Base-by-base conservation (phyloP, 192 early-diverging fungal species). In the Backusella morwellensis region DNA sequence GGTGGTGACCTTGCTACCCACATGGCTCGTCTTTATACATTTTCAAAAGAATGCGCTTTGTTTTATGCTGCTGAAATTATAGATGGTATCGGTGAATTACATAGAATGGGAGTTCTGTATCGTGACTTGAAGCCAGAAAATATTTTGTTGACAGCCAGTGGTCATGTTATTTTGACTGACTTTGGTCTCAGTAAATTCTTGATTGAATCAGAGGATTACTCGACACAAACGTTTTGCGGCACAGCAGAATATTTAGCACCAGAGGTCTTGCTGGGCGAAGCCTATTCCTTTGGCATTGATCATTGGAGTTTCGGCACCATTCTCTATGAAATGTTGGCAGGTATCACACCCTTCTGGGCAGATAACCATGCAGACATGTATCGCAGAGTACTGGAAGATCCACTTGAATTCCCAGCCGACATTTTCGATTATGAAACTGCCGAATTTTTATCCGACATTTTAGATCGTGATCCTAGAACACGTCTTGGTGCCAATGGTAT, bases 1-100 rank as follows among this genome's bases (percentile, higher is more conserved):
- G 97, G 97, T 36, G 96, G 97, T 42, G 96, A 97, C 79, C 89
- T 99, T 70, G 96, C 96, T 68, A 94, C 92, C 19, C 95, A 96
- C 77, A 83, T 99, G 78, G 83, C 88, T 1, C 81, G 80, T 21
- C 84, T 79, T 68, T 80, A 84, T 36, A 70, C 70, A 7, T 89
- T 94, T 81, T 78, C 90, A 32, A 92, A 95, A 54, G 91, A 91
- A 70, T 85, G 90, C 47, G 91, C 90, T 40, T 77, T 91, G 6
- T 99, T 98, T 72, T 98, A 99, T 85, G 88, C 92, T 0, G 90
- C 95, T 2, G 96, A 99, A 84, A 90, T 98, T 9, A 82, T 97
- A 6, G 80, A 96, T 34, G 97, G 92, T 1, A 83, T 99, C 17
- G 90, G 94, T 52, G 92, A 98, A 80, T 85, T 99, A 66, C 97